Conservation (phyloP, 2,329 filamentous ascomycete species). For the Aspergillus sp. region DNA sequence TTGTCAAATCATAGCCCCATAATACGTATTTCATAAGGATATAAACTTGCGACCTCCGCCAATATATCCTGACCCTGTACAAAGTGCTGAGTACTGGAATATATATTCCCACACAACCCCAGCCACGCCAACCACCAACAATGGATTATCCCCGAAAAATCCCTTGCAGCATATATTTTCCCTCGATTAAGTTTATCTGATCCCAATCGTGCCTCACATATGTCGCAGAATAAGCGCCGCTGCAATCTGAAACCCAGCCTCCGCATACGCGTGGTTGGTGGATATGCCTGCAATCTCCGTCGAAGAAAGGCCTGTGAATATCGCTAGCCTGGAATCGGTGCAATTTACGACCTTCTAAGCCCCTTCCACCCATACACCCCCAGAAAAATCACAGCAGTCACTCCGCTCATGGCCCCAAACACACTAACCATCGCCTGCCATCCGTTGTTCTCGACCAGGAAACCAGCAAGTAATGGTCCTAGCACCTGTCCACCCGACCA, state of each 20-base stretch:
- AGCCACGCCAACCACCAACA: background rate
- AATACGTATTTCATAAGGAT: too few species aligned
- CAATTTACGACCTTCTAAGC: background rate
- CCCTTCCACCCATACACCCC: slow-evolving; percentile 1
- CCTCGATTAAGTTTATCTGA: background rate
- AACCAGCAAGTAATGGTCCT: slow-evolving; percentile 48
- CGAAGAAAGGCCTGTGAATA: too few species aligned
- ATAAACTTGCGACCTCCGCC: too few species aligned
- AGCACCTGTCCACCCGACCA: slow-evolving; percentile 47
- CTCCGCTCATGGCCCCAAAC: slow-evolving; percentile 43
- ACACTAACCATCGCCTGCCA: slow-evolving; percentile 50
- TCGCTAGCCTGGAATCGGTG: too few species aligned
- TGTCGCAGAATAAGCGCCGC: background rate
- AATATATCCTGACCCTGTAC: too few species aligned
- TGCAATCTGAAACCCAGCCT: background rate
- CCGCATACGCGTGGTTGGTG: too few species aligned
- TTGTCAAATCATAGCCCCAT: background rate
- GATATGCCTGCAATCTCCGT: too few species aligned
- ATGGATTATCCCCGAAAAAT: background rate
- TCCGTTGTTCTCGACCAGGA: slow-evolving; percentile 39
- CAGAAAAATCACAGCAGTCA: slow-evolving; percentile 41
- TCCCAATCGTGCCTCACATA: background rate
- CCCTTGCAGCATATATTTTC: background rate
- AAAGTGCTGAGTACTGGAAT: background rate
- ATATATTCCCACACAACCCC: background rate